Evolutionary conservation across 495 filamentous ascomycete species (phyloP), one percentile per base, ranked within the genome.

Genomic region (Hypomontagnella submonticulosa): DNA sequence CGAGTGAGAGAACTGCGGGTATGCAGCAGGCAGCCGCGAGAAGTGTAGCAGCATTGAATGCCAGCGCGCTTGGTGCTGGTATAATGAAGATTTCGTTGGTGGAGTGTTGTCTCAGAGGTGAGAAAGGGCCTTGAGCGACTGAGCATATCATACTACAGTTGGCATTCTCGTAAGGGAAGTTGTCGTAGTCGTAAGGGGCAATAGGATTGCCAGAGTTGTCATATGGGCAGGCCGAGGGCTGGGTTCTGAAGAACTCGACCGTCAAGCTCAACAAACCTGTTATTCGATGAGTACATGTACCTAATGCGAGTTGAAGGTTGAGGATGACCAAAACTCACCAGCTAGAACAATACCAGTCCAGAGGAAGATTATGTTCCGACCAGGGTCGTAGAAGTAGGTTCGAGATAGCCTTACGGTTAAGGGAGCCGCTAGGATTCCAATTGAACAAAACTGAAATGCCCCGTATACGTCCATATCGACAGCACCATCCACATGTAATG

Each of bases 381-480:
- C 85, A 1, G 83, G 83, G 40, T 84, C 79, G 63, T 84, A 78
- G 74, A 87, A 87, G 66, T 88, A 88, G 0, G 85, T 88, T 8
- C 75, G 75, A 1, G 84, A 87, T 19, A 86, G 67, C 20, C 78
- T 74, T 30, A 86, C 85, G 0, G 84, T 85, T 1, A 80, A 75
- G 0, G 86, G 86, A 12, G 85, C 85, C 1, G 85, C 81, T 8
- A 89, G 61, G 27, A 87, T 83, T 32, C 84, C 86, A 46, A 89
- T 86, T 3, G 85, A 79, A 60, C 86, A 89, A 4, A 87, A 69
- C 61, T 89, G 85, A 46, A 89, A 86, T 15, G 85, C 84, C 1
- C 86, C 86, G 27, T 84, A 89, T 4, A 89, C 74, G 67, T 89
- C 86, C 85, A 89, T 85, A 64, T 89, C 86, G 15, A 88, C 77